These are phyloP conservation scores for Laburnicola sp. DNA, from an alignment of 2,329 filamentous ascomycete species.

Conservation along the genomic window DNA sequence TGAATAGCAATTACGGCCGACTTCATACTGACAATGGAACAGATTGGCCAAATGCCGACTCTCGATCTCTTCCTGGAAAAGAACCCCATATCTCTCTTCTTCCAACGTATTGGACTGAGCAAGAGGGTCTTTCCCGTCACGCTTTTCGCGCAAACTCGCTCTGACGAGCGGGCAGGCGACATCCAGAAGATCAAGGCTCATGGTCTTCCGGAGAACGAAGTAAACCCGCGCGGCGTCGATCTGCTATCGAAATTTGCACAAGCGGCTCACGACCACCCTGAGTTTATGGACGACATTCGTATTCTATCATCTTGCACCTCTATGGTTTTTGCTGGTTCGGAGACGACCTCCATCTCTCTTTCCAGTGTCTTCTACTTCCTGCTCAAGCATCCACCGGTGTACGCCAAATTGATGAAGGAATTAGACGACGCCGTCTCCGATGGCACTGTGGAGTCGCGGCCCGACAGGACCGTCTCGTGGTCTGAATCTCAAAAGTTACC, in stretches of 20 bases:
- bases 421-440: conserved; percentile 61
- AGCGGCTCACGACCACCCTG: conserved; percentile 66
- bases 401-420: conserved; percentile 62
- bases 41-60: conserved; percentile 74
- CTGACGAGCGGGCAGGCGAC: conserved; percentile 65
- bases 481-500: conserved; percentile 68
- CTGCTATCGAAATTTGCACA: conserved; percentile 73
- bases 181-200: conserved; percentile 53
- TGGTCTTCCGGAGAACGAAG: conserved; percentile 41
- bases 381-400: conserved; percentile 62
- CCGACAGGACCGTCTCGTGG: conserved; percentile 67
- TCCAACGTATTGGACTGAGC: conserved; percentile 67
- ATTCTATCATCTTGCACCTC: conserved; percentile 72
- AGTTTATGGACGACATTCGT: conserved; percentile 71
- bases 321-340: conserved; percentile 73
- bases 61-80: conserved; percentile 72
- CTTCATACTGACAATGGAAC: conserved; percentile 14
- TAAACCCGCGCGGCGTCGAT: conserved; percentile 53
- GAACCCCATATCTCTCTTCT: conserved; percentile 71
- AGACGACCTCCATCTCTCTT: conserved; percentile 77
- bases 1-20: not conserved
- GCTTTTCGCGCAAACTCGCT: conserved; percentile 68
- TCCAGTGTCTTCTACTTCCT: conserved; percentile 74
- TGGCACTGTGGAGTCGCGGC: conserved; percentile 51
- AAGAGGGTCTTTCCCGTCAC: conserved; percentile 73